phyloP scores from a whole-genome alignment of 2,329 filamentous ascomycete genomes.

The Fusarium temperatum region DNA sequence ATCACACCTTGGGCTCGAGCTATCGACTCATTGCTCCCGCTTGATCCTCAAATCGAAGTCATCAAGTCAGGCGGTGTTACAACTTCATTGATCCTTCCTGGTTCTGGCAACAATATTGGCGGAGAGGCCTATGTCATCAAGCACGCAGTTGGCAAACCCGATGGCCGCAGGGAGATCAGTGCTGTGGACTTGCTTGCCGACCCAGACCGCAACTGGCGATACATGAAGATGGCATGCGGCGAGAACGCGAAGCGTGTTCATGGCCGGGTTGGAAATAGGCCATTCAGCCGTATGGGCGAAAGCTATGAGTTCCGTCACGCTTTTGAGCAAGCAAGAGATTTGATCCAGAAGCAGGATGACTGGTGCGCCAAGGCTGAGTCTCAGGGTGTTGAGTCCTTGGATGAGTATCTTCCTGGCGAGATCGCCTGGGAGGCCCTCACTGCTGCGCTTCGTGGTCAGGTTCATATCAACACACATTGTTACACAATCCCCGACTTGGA shows the following conservation, averaged over 20 bases:
- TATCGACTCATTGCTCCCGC: slow-evolving; percentile 70
- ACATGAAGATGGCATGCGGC: slow-evolving; percentile 81
- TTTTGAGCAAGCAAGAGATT: slow-evolving; percentile 67
- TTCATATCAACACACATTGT: slow-evolving; percentile 76
- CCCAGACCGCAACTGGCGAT: slow-evolving; percentile 71
- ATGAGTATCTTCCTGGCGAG: slow-evolving; percentile 68
- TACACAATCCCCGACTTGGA: slow-evolving; percentile 76
- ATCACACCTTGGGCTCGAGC: slow-evolving; percentile 75
- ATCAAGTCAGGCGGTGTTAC: slow-evolving; percentile 80
- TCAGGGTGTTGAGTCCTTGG: slow-evolving; percentile 60
- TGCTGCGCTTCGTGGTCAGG: slow-evolving; percentile 72
- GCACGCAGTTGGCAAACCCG: slow-evolving; percentile 67
- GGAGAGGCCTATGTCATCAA: slow-evolving; percentile 77
- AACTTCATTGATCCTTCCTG: slow-evolving; percentile 72
- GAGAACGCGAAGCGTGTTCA: slow-evolving; percentile 74
- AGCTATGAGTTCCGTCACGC: slow-evolving; percentile 75
- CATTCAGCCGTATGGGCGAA: slow-evolving; percentile 71
- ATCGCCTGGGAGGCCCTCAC: slow-evolving; percentile 70
- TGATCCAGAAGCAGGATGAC: slow-evolving; percentile 70
- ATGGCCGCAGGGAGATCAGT: slow-evolving; percentile 71
- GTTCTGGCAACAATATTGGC: slow-evolving; percentile 77
- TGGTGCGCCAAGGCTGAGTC: slow-evolving; percentile 69
- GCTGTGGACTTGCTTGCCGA: slow-evolving; percentile 72
- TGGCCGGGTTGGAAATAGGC: slow-evolving; percentile 62
- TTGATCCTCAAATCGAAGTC: slow-evolving; percentile 71